Evolutionary conservation across 2,329 filamentous ascomycete genomes (phyloP).

Genomic region (Neopestalotiopsis clavispora): DNA sequence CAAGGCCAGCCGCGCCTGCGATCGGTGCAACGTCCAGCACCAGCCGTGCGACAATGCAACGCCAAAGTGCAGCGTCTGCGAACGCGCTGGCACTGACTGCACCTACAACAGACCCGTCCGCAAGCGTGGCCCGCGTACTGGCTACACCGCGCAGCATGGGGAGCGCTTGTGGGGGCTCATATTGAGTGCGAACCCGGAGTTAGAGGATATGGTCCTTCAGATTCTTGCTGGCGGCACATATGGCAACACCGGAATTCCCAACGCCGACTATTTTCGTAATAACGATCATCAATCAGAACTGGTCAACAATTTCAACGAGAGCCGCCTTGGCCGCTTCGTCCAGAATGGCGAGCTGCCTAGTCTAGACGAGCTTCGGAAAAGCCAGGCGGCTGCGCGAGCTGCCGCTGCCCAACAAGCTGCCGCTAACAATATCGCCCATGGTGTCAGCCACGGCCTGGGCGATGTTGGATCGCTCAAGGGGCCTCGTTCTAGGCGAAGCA

Average conservation of each 20-base stretch:
- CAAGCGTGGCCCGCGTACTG: slow-evolving; percentile 38
- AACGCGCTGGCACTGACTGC: slow-evolving; percentile 39
- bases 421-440: not conserved
- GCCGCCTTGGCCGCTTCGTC: slow-evolving; percentile 35
- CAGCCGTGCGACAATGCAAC: slow-evolving; percentile 53
- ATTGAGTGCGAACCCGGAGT: slow-evolving; percentile 35
- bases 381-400: not conserved
- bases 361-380: slow-evolving; percentile 20
- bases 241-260: slow-evolving; percentile 33
- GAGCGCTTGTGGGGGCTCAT: slow-evolving; percentile 39
- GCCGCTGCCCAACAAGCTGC: not conserved
- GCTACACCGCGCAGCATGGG: slow-evolving; percentile 40
- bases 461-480: not conserved
- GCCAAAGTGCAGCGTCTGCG: slow-evolving; percentile 51
- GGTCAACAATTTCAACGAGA: slow-evolving; percentile 37
- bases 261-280: slow-evolving; percentile 37
- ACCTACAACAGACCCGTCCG: slow-evolving; percentile 40
- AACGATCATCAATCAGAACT: slow-evolving; percentile 39
- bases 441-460: not conserved
- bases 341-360: slow-evolving; percentile 35
- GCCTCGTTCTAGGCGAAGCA: slow-evolving; percentile 24
- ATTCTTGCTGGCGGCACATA: slow-evolving; percentile 34
- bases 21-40: slow-evolving; percentile 52
- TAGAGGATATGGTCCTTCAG: slow-evolving; percentile 38
- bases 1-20: slow-evolving; percentile 43